These are phyloP conservation scores for Chalciporus piperatus DNA, from an alignment of 768 basidiomycete species.

Conservation along the genomic window DNA sequence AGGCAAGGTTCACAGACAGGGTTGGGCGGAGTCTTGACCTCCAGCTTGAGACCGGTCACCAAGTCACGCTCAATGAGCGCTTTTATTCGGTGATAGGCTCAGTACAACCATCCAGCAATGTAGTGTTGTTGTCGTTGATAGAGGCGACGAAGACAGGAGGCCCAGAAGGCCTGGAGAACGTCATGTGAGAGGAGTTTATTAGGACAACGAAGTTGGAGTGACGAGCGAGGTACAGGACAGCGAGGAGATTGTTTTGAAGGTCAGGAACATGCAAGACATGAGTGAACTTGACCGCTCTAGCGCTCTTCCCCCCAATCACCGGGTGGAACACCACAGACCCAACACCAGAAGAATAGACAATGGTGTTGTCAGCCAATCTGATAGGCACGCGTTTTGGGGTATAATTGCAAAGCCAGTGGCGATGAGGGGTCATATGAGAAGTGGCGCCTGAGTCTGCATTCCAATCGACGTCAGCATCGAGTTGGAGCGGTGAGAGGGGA, in stretches of 20 bases:
- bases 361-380: neutral
- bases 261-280: too few relatives aligned
- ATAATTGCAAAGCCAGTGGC: neutral
- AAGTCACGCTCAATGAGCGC: slow-evolving; percentile 1
- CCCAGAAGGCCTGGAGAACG: neutral
- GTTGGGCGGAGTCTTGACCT: too few relatives aligned
- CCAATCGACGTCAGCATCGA: neutral
- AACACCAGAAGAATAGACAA: too few relatives aligned
- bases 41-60: too few relatives aligned
- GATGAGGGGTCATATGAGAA: neutral
- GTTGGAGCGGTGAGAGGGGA: neutral
- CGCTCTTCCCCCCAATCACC: too few relatives aligned
- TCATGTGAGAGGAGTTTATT: slow-evolving; percentile 1
- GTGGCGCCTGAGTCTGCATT: neutral
- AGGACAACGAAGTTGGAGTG: too few relatives aligned
- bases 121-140: slow-evolving; percentile 15
- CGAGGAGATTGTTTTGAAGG: too few relatives aligned
- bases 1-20: too few relatives aligned
- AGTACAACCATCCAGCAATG: slow-evolving; percentile 21
- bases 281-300: too few relatives aligned
- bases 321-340: too few relatives aligned
- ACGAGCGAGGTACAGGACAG: too few relatives aligned
- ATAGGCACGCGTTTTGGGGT: neutral
- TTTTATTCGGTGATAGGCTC: neutral
- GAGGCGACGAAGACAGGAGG: slow-evolving; percentile 7